Percentiles rank a stretch among this genome's conserved stretches.
Conservation (phyloP, 2,329 filamentous ascomycete species). For the Graphilbum sp. region DNA sequence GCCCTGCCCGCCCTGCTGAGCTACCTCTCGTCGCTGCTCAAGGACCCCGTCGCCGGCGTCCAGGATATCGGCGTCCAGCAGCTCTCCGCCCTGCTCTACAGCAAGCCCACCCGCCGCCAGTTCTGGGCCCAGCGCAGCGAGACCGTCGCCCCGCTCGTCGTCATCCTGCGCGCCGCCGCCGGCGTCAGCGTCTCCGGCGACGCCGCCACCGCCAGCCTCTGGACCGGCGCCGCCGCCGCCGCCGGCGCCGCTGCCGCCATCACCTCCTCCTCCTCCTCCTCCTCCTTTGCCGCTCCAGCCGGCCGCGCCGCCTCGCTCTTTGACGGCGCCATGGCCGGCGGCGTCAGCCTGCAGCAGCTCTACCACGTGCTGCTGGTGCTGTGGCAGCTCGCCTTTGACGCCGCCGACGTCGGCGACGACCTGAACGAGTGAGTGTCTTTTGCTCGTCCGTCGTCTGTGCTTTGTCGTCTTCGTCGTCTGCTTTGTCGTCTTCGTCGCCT, state of each 20-base stretch:
- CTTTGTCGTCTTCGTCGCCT: no score
- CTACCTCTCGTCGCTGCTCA: slow-evolving; percentile 71
- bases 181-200: slow-evolving; percentile 41
- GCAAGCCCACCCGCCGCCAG: slow-evolving; percentile 53
- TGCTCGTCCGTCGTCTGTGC: not conserved
- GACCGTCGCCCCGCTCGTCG: slow-evolving; percentile 65
- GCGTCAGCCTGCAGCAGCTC: slow-evolving; percentile 79
- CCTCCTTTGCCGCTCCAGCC: not conserved
- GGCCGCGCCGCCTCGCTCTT: slow-evolving; percentile 20
- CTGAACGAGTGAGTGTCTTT: slow-evolving; percentile 57
- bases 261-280: no score
- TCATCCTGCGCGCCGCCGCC: slow-evolving; percentile 66
- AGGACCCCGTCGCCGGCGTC: slow-evolving; percentile 65
- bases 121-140: slow-evolving; percentile 89
- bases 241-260: slow-evolving; percentile 1
- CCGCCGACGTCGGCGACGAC: slow-evolving; percentile 53
- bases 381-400: slow-evolving; percentile 96
- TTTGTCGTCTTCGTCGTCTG: no score
- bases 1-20: slow-evolving; percentile 70
- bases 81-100: slow-evolving; percentile 72
- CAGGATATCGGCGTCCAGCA: slow-evolving; percentile 93
- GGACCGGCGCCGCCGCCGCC: slow-evolving; percentile 35
- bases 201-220: slow-evolving; percentile 37
- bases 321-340: slow-evolving; percentile 52
- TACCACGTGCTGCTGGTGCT: slow-evolving; percentile 88